Conservation (phyloP, 768 basidiomycete genomes). For the Amanita muscaria region DNA sequence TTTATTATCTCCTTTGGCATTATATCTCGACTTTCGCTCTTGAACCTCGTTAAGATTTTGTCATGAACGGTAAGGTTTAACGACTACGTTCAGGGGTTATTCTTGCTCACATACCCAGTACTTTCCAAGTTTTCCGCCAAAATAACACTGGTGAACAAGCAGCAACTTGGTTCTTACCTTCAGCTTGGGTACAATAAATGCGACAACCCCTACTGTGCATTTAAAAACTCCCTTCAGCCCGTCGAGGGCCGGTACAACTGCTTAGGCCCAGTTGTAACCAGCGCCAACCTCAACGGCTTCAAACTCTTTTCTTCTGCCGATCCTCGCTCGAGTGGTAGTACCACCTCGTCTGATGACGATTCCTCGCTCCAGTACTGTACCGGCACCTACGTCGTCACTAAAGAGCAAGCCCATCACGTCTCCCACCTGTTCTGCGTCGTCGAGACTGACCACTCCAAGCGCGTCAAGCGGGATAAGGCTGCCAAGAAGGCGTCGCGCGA, state of each 20-base stretch:
- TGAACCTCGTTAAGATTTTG: too few species aligned
- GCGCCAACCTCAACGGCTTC: slow-evolving; percentile 17
- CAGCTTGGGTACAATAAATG: slow-evolving; percentile 19
- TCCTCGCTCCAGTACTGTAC: background rate
- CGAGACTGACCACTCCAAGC: background rate
- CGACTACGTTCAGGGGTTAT: too few species aligned
- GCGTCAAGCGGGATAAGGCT: background rate
- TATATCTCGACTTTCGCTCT: too few species aligned
- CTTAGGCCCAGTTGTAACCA: slow-evolving; percentile 11
- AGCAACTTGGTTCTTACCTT: background rate
- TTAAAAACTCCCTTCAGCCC: slow-evolving; percentile 23
- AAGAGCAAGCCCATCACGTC: background rate
- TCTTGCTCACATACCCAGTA: too few species aligned
- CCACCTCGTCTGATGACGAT: background rate
- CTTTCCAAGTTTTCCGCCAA: slow-evolving; percentile 1
- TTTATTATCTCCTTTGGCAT: too few species aligned
- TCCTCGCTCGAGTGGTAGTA: slow-evolving; percentile 4
- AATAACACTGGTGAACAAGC: background rate
- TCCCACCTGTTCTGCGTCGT: background rate
- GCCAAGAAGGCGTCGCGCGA: background rate
- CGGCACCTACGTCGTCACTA: slow-evolving; percentile 1
- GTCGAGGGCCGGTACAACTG: slow-evolving; percentile 23
- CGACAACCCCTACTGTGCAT: slow-evolving; percentile 16
- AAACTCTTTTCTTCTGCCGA: slow-evolving; percentile 14
- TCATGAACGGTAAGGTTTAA: too few species aligned